A percentile compares a stretch with the other conserved stretches of the same genome.
phyloP scores from a whole-genome alignment of 148 eudicot species.

The Persicaria tinctoria region DNA sequence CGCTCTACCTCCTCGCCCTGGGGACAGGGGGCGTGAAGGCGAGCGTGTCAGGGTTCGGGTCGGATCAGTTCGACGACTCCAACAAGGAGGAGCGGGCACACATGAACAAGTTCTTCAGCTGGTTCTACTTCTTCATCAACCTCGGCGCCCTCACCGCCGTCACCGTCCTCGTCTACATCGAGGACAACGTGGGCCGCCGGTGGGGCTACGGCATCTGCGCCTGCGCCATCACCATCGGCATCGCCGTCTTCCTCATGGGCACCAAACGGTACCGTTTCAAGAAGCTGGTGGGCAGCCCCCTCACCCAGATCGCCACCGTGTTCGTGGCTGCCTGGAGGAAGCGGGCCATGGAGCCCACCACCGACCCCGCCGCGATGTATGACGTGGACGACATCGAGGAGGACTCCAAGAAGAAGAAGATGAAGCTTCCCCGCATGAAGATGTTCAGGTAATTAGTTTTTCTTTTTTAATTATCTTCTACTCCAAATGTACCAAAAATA shows the following conservation, averaged over 20 bases:
- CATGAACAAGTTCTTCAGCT: constrained; percentile 50
- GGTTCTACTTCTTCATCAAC: constrained; percentile 28
- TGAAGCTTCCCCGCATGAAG: constrained; percentile 59
- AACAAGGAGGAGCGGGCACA: constrained; percentile 29
- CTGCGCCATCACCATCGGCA: constrained; percentile 20
- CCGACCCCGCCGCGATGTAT: constrained; percentile 22
- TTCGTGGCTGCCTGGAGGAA: constrained; percentile 35
- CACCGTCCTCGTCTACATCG: constrained; percentile 12
- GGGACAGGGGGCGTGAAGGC: constrained; percentile 65
- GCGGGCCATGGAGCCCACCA: constrained; percentile 26
- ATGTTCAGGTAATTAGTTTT: constrained; percentile 48
- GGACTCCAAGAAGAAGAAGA: constrained; percentile 35
- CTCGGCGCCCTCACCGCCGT: constrained; percentile 11
- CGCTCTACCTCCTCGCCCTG: constrained; percentile 46
- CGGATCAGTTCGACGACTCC: constrained; percentile 57
- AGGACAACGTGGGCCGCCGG: constrained; percentile 12
- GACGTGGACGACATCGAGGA: constrained; percentile 22
- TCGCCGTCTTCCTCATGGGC: constrained; percentile 25
- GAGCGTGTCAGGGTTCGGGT: constrained; percentile 59
- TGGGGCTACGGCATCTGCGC: constrained; percentile 24
- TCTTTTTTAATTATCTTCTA: background rate
- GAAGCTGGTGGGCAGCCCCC: constrained; percentile 35
- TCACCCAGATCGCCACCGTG: constrained; percentile 37
- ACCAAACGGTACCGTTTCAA: constrained; percentile 36
- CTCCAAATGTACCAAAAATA: no score